Evolutionary conservation across 169 alveolate genomes (phyloP).

Genomic region (Eimeria praecox): DNA sequence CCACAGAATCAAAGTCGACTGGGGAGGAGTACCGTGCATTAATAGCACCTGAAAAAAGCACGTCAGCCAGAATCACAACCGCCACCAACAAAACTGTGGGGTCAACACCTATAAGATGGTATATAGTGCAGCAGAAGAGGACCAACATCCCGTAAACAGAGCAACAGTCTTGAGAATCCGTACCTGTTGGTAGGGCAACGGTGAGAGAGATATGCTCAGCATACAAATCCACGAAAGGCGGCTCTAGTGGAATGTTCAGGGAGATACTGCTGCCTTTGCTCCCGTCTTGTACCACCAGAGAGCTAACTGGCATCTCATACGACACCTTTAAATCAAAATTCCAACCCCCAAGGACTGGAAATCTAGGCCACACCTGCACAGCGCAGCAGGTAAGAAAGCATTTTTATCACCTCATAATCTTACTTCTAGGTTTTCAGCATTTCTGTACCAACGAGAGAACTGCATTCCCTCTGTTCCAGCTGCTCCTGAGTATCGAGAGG

Average conservation of each 20-base stretch:
- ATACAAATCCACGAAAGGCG: slow-evolving; percentile 66
- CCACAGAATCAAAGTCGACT: slow-evolving; percentile 36
- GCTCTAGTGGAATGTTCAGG: slow-evolving; percentile 69
- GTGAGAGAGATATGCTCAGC: slow-evolving; percentile 71
- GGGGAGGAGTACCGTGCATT: slow-evolving; percentile 36
- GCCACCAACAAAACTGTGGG: not conserved
- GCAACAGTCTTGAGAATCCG: slow-evolving; percentile 6
- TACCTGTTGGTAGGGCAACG: slow-evolving; percentile 79
- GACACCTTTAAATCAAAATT: slow-evolving; percentile 66
- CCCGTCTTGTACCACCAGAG: slow-evolving; percentile 14
- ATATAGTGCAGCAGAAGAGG: not conserved
- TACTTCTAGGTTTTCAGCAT: too few relatives aligned
- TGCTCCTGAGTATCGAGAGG: too few relatives aligned
- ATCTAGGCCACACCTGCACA: slow-evolving; percentile 80
- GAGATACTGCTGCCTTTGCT: not conserved
- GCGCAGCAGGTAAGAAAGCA: not conserved
- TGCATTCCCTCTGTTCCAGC: not conserved
- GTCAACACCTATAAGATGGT: not conserved
- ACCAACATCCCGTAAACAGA: not conserved
- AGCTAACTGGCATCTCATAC: slow-evolving; percentile 65
- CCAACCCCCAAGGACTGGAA: slow-evolving; percentile 82
- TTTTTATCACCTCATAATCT: not conserved
- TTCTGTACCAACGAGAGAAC: not conserved
- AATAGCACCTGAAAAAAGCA: slow-evolving; percentile 50
- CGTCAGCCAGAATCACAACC: not conserved